A percentile compares a stretch with the other conserved stretches of the same genome.
Evolutionary conservation across 2,329 filamentous ascomycete species (phyloP).

Genomic region (Onygenales sp.): DNA sequence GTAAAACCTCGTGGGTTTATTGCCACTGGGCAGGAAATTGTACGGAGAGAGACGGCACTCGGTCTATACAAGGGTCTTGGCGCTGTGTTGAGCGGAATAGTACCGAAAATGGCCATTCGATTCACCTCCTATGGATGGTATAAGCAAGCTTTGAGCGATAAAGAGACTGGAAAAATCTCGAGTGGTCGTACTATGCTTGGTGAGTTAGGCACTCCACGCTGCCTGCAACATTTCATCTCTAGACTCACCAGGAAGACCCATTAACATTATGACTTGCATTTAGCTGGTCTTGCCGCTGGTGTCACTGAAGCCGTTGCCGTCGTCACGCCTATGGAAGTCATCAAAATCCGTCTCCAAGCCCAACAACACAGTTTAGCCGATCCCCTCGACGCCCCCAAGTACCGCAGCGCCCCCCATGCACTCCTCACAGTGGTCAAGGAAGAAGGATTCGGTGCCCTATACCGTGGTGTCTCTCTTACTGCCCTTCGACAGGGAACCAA

Average conservation of each 20-base stretch:
- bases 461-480: slow-evolving; percentile 87
- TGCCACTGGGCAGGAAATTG: slow-evolving; percentile 74
- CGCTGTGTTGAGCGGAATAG: slow-evolving; percentile 88
- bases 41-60: slow-evolving; percentile 79
- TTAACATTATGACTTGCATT: slow-evolving; percentile 4
- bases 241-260: background rate
- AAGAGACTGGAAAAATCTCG: slow-evolving; percentile 56
- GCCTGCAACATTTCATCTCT: background rate
- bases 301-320: slow-evolving; percentile 94
- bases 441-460: slow-evolving; percentile 79
- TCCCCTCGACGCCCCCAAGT: slow-evolving; percentile 90
- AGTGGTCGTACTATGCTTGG: slow-evolving; percentile 64
- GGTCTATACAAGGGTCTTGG: slow-evolving; percentile 98
- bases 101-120: slow-evolving; percentile 98
- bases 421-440: slow-evolving; percentile 84
- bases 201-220: slow-evolving; percentile 19
- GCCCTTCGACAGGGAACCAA: slow-evolving; percentile 92
- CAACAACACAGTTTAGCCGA: slow-evolving; percentile 98
- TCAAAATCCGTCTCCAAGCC: slow-evolving; percentile 96
- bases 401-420: slow-evolving; percentile 80
- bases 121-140: slow-evolving; percentile 97
- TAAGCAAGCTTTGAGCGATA: slow-evolving; percentile 70
- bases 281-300: slow-evolving; percentile 81
- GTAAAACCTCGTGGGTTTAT: slow-evolving; percentile 78
- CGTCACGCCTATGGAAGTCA: slow-evolving; percentile 97